These are phyloP conservation scores for Aspergillus floridensis DNA, from an alignment of 2,329 filamentous ascomycete species.

Conservation along the genomic window DNA sequence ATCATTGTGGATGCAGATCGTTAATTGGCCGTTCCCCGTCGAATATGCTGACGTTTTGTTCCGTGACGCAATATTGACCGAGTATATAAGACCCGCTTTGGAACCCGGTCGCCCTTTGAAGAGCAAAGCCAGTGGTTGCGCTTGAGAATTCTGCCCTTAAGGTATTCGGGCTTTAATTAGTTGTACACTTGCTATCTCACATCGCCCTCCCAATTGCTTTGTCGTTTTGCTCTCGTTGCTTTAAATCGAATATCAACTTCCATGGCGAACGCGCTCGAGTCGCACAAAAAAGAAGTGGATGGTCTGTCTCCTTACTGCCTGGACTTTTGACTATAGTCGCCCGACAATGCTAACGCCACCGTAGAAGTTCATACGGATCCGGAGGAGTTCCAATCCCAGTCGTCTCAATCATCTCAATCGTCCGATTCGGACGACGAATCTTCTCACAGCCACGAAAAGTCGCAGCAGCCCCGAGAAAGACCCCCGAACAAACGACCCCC, in stretches of 20 bases:
- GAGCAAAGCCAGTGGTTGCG: not conserved
- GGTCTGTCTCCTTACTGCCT: not conserved
- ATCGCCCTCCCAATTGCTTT: not conserved
- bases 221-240: not conserved
- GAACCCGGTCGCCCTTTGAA: not conserved
- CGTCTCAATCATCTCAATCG: not conserved
- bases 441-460: not conserved
- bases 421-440: not conserved
- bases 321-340: not conserved
- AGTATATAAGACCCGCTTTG: not conserved
- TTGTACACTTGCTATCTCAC: not conserved
- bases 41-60: not conserved
- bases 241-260: not conserved
- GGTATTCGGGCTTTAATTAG: not conserved
- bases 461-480: not conserved
- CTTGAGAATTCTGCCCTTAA: not conserved
- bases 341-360: not conserved
- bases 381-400: not conserved
- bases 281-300: not conserved
- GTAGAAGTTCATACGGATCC: not conserved
- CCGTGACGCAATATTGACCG: slow-evolving; percentile 5
- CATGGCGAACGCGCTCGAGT: not conserved
- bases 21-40: not conserved
- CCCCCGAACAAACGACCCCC: not conserved
- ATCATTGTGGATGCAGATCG: not conserved